Conservation (phyloP, 768 basidiomycete genomes). For the Tylopilus intermedius region DNA sequence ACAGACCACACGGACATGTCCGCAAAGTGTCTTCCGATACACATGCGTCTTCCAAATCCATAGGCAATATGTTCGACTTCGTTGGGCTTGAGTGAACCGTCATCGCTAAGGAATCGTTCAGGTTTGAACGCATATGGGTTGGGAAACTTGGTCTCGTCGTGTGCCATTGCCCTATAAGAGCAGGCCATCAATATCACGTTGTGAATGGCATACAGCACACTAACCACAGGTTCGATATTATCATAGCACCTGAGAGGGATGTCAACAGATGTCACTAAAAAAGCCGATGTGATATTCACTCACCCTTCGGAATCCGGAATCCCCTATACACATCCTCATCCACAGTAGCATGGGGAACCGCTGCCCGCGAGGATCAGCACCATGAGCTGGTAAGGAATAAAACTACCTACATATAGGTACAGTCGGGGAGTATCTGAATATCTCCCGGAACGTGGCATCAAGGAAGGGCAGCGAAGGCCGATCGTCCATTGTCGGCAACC, state of each 20-base stretch:
- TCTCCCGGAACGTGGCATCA: slow-evolving; percentile 9
- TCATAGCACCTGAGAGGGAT: background rate
- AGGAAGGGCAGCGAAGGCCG: slow-evolving; percentile 7
- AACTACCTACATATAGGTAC: slow-evolving; percentile 3
- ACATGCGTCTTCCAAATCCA: slow-evolving; percentile 3
- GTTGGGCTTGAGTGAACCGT: slow-evolving; percentile 12
- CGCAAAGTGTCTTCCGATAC: slow-evolving; percentile 20
- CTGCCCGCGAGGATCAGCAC: background rate
- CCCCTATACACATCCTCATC: slow-evolving; percentile 39
- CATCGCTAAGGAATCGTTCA: slow-evolving; percentile 33
- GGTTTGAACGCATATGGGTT: slow-evolving; percentile 34
- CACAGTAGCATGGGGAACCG: slow-evolving; percentile 27
- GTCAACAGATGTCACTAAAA: background rate
- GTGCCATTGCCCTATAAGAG: slow-evolving; percentile 14
- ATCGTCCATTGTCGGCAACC: slow-evolving; percentile 4
- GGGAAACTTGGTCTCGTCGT: slow-evolving; percentile 28
- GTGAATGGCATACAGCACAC: background rate
- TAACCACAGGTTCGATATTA: slow-evolving; percentile 12
- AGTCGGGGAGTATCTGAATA: background rate
- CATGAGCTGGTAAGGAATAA: background rate
- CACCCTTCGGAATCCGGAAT: slow-evolving; percentile 44
- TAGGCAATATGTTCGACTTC: slow-evolving; percentile 8
- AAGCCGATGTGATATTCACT: background rate
- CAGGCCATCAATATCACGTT: background rate
- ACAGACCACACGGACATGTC: slow-evolving; percentile 12